phyloP scores from a whole-genome alignment of 192 early-diverging fungal genomes.

The Backusella liffmaniae region DNA sequence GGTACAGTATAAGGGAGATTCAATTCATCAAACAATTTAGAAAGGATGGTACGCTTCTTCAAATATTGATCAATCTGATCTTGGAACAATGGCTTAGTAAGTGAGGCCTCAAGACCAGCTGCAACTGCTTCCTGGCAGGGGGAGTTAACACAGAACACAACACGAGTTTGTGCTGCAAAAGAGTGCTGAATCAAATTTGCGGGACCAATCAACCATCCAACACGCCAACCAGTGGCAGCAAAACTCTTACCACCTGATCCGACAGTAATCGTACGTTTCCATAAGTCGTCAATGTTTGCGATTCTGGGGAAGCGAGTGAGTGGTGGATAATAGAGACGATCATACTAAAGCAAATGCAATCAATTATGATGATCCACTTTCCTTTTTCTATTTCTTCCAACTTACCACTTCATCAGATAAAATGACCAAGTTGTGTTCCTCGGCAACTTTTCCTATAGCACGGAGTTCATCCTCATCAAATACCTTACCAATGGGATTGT shows the following conservation, averaged over 20 bases:
- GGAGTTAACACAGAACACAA: constrained; percentile 86
- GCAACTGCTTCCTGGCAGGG: constrained; percentile 89
- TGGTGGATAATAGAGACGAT: constrained; percentile 84
- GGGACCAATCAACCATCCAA: constrained; percentile 90
- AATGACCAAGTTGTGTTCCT: constrained; percentile 82
- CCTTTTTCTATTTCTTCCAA: neutral
- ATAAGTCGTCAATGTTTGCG: constrained; percentile 84
- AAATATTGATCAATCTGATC: constrained; percentile 69
- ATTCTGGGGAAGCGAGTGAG: constrained; percentile 61
- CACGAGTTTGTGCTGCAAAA: constrained; percentile 85
- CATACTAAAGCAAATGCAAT: constrained; percentile 51
- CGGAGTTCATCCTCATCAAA: constrained; percentile 72
- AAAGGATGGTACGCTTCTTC: constrained; percentile 70
- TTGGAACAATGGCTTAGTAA: constrained; percentile 61
- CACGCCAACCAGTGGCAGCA: constrained; percentile 95
- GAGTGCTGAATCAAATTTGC: constrained; percentile 66
- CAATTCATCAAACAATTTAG: constrained; percentile 59
- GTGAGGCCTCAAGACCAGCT: constrained; percentile 64
- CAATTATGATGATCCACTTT: neutral
- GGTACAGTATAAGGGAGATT: constrained; percentile 81
- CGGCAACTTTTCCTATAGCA: constrained; percentile 74
- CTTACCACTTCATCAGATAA: constrained; percentile 88
- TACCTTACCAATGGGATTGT: constrained; percentile 92
- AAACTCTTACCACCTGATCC: constrained; percentile 93
- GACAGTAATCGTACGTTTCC: constrained; percentile 92